These are phyloP conservation scores for Mercurialis annua DNA, from an alignment of 345 rosid genomes.

Conservation along the genomic window DNA sequence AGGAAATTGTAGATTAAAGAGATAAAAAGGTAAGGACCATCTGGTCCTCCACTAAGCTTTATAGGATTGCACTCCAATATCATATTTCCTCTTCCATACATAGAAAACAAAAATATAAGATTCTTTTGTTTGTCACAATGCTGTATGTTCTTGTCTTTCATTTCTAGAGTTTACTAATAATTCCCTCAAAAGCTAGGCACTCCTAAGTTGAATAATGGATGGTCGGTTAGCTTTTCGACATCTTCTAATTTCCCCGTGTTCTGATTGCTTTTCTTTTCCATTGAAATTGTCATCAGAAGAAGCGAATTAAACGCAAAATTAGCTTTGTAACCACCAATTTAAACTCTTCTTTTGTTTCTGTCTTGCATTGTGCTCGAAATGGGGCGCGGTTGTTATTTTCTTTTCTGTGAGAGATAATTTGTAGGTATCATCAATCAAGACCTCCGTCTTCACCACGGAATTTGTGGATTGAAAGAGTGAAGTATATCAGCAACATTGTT, in stretches of 20 bases:
- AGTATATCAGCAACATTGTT: slow-evolving; percentile 79
- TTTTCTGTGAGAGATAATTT: slow-evolving; percentile 1
- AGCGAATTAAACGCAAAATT: not conserved
- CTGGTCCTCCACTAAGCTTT: slow-evolving; percentile 20
- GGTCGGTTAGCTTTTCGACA: slow-evolving; percentile 27
- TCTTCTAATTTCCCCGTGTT: slow-evolving; percentile 21
- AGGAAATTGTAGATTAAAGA: not conserved
- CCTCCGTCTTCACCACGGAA: slow-evolving; percentile 28
- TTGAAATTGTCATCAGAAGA: slow-evolving; percentile 18
- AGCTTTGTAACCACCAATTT: slow-evolving; percentile 2
- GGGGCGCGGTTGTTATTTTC: slow-evolving; percentile 14
- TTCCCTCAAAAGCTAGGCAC: slow-evolving; percentile 3
- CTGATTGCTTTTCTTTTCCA: slow-evolving; percentile 15
- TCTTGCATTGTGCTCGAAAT: slow-evolving; percentile 17
- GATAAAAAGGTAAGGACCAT: slow-evolving; percentile 15
- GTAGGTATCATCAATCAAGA: slow-evolving; percentile 38
- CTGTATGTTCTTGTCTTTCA: slow-evolving; percentile 35
- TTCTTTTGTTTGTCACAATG: slow-evolving; percentile 46
- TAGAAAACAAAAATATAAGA: slow-evolving; percentile 30
- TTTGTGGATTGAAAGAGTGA: slow-evolving; percentile 69
- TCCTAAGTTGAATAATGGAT: slow-evolving; percentile 4
- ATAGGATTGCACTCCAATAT: slow-evolving; percentile 13
- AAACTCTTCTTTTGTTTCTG: slow-evolving; percentile 10
- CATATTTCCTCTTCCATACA: slow-evolving; percentile 16
- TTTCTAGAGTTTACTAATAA: slow-evolving; percentile 10